phyloP scores from a whole-genome alignment of 2,329 filamentous ascomycete species.

The Amauroascus verrucosus region DNA sequence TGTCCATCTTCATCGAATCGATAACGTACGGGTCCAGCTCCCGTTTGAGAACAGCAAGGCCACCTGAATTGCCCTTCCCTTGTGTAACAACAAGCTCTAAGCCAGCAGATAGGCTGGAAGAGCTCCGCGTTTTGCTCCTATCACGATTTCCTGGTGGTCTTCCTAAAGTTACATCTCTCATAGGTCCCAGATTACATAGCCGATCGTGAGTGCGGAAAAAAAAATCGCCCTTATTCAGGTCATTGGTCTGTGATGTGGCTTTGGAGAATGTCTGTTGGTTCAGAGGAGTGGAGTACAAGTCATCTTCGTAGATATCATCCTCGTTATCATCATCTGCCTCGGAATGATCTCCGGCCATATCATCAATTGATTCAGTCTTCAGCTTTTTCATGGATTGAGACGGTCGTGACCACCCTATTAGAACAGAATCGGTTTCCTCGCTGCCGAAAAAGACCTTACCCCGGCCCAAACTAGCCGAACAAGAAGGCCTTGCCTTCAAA shows the following conservation, averaged over 20 bases:
- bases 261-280: conserved; percentile 9
- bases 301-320: conserved; percentile 49
- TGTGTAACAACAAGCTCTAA: conserved; percentile 46
- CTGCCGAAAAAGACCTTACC: conserved; percentile 74
- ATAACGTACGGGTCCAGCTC: conserved; percentile 65
- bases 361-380: conserved; percentile 37
- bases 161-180: conserved; percentile 64
- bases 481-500: conserved; percentile 55
- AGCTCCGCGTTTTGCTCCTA: not conserved
- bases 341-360: conserved; percentile 21
- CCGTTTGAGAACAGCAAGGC: conserved; percentile 65
- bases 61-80: conserved; percentile 50
- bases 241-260: conserved; percentile 18
- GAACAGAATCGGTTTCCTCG: conserved; percentile 67
- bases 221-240: conserved; percentile 44
- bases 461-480: conserved; percentile 57
- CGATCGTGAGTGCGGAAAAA: conserved; percentile 67
- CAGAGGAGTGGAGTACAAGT: conserved; percentile 36
- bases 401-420: conserved; percentile 69
- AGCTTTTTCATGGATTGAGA: conserved; percentile 49
- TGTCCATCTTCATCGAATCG: conserved; percentile 60
- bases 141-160: conserved; percentile 34
- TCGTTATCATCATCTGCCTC: conserved; percentile 44
- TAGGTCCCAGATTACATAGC: conserved; percentile 67
- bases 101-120: not conserved